Evolutionary conservation across 257 asterid genomes (phyloP).

Genomic region (Fraxinus americana): DNA sequence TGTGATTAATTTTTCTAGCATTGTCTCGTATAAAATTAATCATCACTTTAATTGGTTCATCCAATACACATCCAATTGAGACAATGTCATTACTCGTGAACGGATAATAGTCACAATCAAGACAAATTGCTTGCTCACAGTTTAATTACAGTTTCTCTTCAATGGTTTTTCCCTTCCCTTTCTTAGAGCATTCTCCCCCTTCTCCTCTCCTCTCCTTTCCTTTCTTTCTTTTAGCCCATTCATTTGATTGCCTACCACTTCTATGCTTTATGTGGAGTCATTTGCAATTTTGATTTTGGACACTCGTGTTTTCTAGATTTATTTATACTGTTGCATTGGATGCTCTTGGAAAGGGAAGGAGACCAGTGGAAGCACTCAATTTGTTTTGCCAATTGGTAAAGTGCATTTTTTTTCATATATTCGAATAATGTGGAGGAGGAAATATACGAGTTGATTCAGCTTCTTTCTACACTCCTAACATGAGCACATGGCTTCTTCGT

Average conservation of each 20-base stretch:
- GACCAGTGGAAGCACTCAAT: constrained; percentile 95
- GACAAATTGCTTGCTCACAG: no score
- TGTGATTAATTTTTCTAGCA: no score
- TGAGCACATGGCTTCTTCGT: constrained; percentile 77
- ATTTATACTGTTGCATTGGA: constrained; percentile 81
- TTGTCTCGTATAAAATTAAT: no score
- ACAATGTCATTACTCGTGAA: no score
- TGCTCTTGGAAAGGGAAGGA: constrained; percentile 85
- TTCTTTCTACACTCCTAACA: constrained; percentile 28
- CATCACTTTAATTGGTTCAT: no score
- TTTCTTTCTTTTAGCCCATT: neutral
- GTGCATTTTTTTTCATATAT: constrained; percentile 6
- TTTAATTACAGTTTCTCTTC: no score
- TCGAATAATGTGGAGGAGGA: constrained; percentile 11
- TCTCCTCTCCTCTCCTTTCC: no score
- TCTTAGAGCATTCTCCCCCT: no score
- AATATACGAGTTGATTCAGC: constrained; percentile 8
- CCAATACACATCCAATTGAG: no score
- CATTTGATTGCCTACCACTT: neutral
- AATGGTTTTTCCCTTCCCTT: no score
- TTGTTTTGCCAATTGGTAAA: constrained; percentile 46
- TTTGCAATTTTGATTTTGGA: neutral
- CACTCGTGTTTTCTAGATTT: constrained; percentile 40
- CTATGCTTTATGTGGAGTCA: neutral
- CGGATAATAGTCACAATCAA: no score